Base-by-base conservation (phyloP, 495 filamentous ascomycete genomes). In the Aspergillus ostianus region DNA sequence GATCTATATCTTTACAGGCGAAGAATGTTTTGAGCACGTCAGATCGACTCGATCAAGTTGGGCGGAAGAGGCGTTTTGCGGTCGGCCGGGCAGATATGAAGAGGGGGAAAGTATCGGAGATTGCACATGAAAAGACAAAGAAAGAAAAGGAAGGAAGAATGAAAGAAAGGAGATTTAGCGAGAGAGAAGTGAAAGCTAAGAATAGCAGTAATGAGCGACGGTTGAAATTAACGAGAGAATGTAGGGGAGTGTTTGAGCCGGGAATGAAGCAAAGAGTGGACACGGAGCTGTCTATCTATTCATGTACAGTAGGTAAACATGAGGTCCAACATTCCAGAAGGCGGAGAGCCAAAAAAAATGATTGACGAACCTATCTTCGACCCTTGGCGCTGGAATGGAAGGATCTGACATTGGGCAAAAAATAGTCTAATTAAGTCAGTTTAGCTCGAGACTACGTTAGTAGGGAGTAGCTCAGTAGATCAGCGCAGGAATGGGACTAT, bases 271-370 rank as follows among this genome's bases (percentile, higher is more conserved):
- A 41, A 15, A 8, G 36, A 41, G 36, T 41, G 36, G 36, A 15
- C 36, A 15, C 9, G 36, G 12, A 41, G 36, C 36, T 17, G 36
- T 41, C 36, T 41, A 41, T 41, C 12, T 15, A 41, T 41, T 17
- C 13, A 32, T 12, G 6, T 12, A 8, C 4, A 0, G 6, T 41
- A 10, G 36, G 2, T 41, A 8, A 17, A 41, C 36, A 41, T 41
- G 36, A 41, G 36, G 9, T 15, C 12, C 36, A 27, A 45, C 57
- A 59, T 61, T 61, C 59, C 59, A 61, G 27, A 32, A 41, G 23
- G 59, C 53, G 59, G 47, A 56, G 58, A 56, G 59, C 49, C 44
- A 47, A 52, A 56, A 51, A 60, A 51, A 60, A 7, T 41, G 59
- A 62, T 52, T 55, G 59, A 53, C 55, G 59, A 57, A 62, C 56